These are phyloP conservation scores for Fusarium drepaniforme DNA, from an alignment of 2,329 filamentous ascomycete genomes.

Conservation along the genomic window DNA sequence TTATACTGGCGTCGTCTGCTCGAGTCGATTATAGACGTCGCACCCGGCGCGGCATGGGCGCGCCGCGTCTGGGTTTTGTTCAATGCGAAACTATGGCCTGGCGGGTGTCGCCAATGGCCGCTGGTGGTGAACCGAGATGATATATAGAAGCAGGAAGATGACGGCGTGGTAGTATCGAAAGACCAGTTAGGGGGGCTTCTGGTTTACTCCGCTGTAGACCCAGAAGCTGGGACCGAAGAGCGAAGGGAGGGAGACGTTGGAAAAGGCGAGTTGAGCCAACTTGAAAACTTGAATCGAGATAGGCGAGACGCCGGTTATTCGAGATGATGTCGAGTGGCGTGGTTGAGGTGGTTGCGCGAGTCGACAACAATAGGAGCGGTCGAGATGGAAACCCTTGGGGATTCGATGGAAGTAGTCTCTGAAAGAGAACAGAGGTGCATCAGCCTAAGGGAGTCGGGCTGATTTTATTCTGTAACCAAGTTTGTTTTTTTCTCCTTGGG, in stretches of 20 bases:
- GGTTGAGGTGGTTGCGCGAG: conserved; percentile 6
- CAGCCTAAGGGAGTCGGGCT: conserved; percentile 28
- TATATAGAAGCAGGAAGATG: conserved; percentile 12
- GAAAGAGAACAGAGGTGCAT: conserved; percentile 19
- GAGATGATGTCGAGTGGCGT: conserved; percentile 14
- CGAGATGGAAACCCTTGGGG: conserved; percentile 4
- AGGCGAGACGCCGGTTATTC: conserved; percentile 38
- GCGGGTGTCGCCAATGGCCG: conserved; percentile 38
- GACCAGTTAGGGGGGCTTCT: conserved; percentile 93
- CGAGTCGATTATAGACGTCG: conserved; percentile 39
- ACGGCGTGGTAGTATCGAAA: conserved; percentile 19
- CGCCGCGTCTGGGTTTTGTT: conserved; percentile 50
- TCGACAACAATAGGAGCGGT: conserved; percentile 11
- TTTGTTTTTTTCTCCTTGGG: conserved; percentile 22
- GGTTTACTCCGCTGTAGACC: conserved; percentile 97
- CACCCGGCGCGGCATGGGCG: conserved; percentile 53
- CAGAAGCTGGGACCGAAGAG: conserved; percentile 92
- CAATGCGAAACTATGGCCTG: conserved; percentile 45
- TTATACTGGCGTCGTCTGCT: conserved; percentile 27
- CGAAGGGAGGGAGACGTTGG: conserved; percentile 81
- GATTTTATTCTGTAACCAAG: conserved; percentile 33
- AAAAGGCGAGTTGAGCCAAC: conserved; percentile 88
- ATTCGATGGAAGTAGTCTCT: conserved; percentile 12
- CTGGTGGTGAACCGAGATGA: conserved; percentile 15
- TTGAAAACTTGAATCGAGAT: conserved; percentile 75